Conservation (phyloP, 441 rosid species). For the Corymbia calophylla region DNA sequence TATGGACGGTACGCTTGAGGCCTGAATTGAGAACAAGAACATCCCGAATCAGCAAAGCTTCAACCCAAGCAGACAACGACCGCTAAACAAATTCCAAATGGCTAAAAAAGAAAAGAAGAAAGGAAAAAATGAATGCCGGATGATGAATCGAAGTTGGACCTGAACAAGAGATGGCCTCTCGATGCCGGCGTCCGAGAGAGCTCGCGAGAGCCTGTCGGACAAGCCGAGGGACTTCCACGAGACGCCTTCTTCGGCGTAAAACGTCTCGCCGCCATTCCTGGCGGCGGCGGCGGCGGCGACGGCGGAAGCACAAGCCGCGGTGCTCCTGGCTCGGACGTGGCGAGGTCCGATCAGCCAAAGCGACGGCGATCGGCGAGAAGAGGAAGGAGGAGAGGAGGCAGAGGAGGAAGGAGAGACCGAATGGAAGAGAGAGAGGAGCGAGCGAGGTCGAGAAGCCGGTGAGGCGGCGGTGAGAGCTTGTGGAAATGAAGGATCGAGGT, state of each 20-base stretch:
- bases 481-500: conserved; percentile 38
- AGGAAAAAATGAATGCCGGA: neutral
- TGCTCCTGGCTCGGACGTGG: conserved; percentile 5
- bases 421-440: conserved; percentile 21
- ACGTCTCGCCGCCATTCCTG: conserved; percentile 38
- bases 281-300: conserved; percentile 16
- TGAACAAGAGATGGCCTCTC: conserved; percentile 79
- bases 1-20: conserved; percentile 59
- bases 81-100: neutral
- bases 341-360: conserved; percentile 17
- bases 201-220: conserved; percentile 48
- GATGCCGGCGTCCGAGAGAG: conserved; percentile 56
- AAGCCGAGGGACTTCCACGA: conserved; percentile 85
- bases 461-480: conserved; percentile 23
- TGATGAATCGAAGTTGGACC: conserved; percentile 19
- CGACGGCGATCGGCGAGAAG: conserved; percentile 19
- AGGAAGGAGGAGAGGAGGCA: conserved; percentile 9
- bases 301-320: neutral
- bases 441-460: conserved; percentile 26
- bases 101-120: neutral
- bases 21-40: conserved; percentile 28
- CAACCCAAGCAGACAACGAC: neutral
- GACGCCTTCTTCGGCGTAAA: conserved; percentile 54
- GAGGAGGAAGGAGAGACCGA: conserved; percentile 9
- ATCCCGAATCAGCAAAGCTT: neutral